Base-by-base conservation (phyloP, 129 eudicot genomes). In the Logfia minima region DNA sequence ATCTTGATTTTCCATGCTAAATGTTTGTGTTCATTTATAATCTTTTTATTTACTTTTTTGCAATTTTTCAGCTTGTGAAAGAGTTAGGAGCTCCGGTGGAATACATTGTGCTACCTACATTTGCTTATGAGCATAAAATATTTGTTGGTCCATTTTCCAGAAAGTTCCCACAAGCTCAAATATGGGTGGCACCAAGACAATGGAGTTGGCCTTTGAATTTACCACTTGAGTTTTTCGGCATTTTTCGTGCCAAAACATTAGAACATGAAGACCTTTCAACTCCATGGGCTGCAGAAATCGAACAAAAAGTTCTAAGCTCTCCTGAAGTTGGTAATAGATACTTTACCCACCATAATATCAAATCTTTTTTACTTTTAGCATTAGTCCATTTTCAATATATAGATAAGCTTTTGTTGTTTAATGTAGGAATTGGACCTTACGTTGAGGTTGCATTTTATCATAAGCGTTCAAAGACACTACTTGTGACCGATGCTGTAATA, bases 121-220 rank as follows among this genome's bases (percentile, higher is more conserved):
- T 95, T 86, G 97, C 99, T 55, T 95, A 95, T 31, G 99, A 95
- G 85, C 99, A 95, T 83, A 95, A 95, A 79, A 95, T 95, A 79
- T 95, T 95, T 76, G 97, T 91, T 10, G 97, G 96, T 32, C 97
- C 99, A 41, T 95, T 95, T 82, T 95, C 99, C 6, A 89, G 99
- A 89, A 87, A 95, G 85, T 95, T 95, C 81, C 99, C 99, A 29
- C 41, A 58, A 81, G 99, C 97, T 76, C 96, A 85, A 77, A 72
- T 95, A 75, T 95, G 93, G 96, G 99, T 95, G 74, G 97, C 99
- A 81, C 99, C 99, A 68, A 82, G 99, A 81, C 99, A 91, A 76
- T 95, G 99, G 99, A 95, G 97, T 72, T 95, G 99, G 97, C 99
- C 99, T 78, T 82, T 95, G 52, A 95, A 95, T 77, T 85, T 95